Base-by-base conservation (phyloP, 2,329 filamentous ascomycete genomes). In the Chrysoporthe deuterocubensis region DNA sequence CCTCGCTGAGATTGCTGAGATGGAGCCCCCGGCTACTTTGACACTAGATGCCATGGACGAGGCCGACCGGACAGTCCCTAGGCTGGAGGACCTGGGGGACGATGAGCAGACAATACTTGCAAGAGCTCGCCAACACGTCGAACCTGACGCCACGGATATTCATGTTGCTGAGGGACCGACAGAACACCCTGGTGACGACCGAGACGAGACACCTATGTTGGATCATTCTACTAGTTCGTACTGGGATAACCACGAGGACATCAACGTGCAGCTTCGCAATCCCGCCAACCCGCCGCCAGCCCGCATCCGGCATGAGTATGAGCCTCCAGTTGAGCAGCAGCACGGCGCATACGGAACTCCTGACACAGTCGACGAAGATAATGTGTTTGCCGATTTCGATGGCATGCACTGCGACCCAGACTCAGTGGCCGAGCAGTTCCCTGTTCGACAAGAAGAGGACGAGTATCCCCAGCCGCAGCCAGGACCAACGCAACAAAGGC, bases 341-440 rank as follows among this genome's bases (percentile, higher is more conserved):
- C 83, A 82, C 16, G 77, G 78, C 11, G 87, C 87, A 3, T 81
- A 85, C 11, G 85, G 81, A 13, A 90, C 88, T 3, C 81, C 79
- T 58, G 85, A 86, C 66, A 92, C 90, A 2, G 89, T 84, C 67
- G 88, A 90, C 43, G 88, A 92, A 75, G 87, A 87, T 70, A 80
- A 85, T 50, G 86, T 92, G 3, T 96, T 95, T 81, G 86, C 88
- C 54, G 92, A 94, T 76, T 96, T 96, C 75, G 92, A 96, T 75
- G 92, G 92, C 48, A 90, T 91, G 16, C 92, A 95, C 75, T 93
- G 89, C 76, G 85, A 87, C 40, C 86, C 89, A 4, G 84, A 88
- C 7, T 72, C 69, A 1, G 66, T 70, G 46, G 71, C 70, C 58
- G 69, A 68, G 43, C 68, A 73, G 32, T 71, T 76, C 54, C 70